These are phyloP conservation scores for Candida khao-thaluensis DNA, from an alignment of 805 yeast species.

Conservation along the genomic window DNA sequence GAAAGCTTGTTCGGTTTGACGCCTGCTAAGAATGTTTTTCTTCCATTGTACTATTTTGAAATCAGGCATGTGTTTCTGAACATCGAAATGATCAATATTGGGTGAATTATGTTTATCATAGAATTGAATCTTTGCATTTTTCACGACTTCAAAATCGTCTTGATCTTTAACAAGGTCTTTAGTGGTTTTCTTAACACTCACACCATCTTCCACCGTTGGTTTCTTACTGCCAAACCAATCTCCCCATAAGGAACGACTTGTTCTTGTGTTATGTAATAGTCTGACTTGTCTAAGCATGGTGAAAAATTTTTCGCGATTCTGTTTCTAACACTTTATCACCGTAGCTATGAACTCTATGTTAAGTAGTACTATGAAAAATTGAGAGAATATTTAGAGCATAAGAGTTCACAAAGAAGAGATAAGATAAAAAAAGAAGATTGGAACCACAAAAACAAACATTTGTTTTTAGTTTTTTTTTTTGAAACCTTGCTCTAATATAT, in stretches of 20 bases:
- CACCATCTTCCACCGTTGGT: slow-evolving; percentile 9
- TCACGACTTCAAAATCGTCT: slow-evolving; percentile 36
- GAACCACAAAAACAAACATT: too few species aligned
- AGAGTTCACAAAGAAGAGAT: too few species aligned
- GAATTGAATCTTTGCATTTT: slow-evolving; percentile 31
- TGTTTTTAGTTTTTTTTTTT: too few species aligned
- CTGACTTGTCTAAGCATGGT: slow-evolving; percentile 9
- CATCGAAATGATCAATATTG: slow-evolving; percentile 22
- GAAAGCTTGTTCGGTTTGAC: slow-evolving; percentile 30
- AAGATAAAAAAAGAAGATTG: too few species aligned
- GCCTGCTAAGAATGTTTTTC: slow-evolving; percentile 18
- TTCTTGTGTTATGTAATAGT: slow-evolving; percentile 12
- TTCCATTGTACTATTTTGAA: slow-evolving; percentile 41
- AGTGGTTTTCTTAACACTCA: background rate
- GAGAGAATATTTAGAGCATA: too few species aligned
- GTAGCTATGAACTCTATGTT: too few species aligned
- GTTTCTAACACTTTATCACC: too few species aligned
- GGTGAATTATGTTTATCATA: slow-evolving; percentile 39
- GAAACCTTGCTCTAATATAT: too few species aligned
- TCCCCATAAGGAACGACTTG: slow-evolving; percentile 25
- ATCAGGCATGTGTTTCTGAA: slow-evolving; percentile 33
- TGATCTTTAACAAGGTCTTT: slow-evolving; percentile 37
- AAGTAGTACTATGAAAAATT: too few species aligned
- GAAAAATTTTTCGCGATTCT: slow-evolving; percentile 8
- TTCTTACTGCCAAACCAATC: slow-evolving; percentile 35